A percentile compares a stretch with the other conserved stretches of the same genome.
Conservation (phyloP, 129 eudicot species). For the Saposhnikovia divaricata region DNA sequence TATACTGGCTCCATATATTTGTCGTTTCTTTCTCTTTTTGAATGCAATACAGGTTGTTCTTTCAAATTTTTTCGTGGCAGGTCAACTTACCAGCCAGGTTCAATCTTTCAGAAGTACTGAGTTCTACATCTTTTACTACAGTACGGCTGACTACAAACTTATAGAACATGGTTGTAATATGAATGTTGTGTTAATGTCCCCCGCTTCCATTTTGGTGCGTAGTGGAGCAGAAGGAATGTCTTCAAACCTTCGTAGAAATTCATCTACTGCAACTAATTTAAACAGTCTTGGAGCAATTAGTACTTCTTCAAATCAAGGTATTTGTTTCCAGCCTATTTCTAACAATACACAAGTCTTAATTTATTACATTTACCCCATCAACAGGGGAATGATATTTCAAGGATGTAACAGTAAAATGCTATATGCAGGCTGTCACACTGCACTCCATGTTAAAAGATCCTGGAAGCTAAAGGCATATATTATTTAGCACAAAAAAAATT, state of each 20-base stretch:
- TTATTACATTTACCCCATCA: neutral
- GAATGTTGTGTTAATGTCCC: too few species aligned
- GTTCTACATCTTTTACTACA: too few species aligned
- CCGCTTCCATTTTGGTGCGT: neutral
- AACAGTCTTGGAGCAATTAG: slow-evolving; percentile 38
- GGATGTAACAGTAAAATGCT: neutral
- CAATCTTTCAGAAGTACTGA: too few species aligned
- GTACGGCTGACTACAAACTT: neutral
- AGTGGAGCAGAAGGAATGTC: slow-evolving; percentile 54
- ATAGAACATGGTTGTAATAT: too few species aligned
- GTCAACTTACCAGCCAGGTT: too few species aligned
- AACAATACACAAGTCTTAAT: neutral
- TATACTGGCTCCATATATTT: too few species aligned
- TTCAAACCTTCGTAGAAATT: slow-evolving; percentile 70
- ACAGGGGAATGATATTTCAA: neutral
- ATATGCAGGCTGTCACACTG: neutral
- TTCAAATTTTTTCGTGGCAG: too few species aligned
- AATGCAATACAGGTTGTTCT: too few species aligned
- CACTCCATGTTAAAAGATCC: neutral
- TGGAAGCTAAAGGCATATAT: neutral
- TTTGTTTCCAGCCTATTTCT: neutral
- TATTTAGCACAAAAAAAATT: neutral
- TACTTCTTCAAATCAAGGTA: slow-evolving; percentile 44
- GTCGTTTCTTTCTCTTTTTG: too few species aligned
- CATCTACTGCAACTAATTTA: slow-evolving; percentile 60